Conservation (phyloP, 2,329 filamentous ascomycete genomes). For the Venturia oleaginea region DNA sequence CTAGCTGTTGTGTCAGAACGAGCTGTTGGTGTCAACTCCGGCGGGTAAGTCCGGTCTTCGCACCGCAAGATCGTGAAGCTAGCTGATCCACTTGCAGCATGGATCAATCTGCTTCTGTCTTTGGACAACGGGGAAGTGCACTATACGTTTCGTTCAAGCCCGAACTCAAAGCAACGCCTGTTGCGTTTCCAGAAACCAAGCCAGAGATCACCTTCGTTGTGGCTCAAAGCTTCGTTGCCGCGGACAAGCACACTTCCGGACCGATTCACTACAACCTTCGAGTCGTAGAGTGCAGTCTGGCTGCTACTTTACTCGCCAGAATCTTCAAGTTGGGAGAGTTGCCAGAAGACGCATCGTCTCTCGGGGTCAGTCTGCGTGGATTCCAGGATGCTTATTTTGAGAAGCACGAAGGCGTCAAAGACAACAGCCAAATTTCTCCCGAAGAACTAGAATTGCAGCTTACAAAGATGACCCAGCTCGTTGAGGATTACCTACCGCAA, state of each 20-base stretch:
- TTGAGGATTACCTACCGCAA: constrained; percentile 61
- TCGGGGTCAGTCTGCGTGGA: constrained; percentile 74
- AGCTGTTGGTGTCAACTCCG: constrained; percentile 90
- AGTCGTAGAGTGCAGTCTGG: constrained; percentile 89
- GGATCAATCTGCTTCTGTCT: constrained; percentile 95
- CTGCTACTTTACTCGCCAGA: constrained; percentile 59
- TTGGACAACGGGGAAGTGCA: constrained; percentile 76
- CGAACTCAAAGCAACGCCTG: constrained; percentile 62
- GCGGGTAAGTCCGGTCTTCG: constrained; percentile 52
- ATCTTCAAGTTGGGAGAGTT: constrained; percentile 51
- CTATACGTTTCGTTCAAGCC: constrained; percentile 88
- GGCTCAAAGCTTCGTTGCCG: constrained; percentile 85
- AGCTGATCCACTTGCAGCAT: constrained; percentile 48
- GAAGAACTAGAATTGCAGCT: constrained; percentile 53
- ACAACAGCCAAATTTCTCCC: constrained; percentile 39
- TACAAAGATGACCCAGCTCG: constrained; percentile 59
- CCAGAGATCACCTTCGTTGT: constrained; percentile 87
- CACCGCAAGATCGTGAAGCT: neutral
- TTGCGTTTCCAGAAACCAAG: constrained; percentile 71
- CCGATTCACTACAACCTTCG: constrained; percentile 94
- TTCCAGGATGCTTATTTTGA: constrained; percentile 79
- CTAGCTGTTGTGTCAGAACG: constrained; percentile 91
- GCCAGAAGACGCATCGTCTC: constrained; percentile 67
- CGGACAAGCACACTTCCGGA: constrained; percentile 89
- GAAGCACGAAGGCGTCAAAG: constrained; percentile 37